A percentile compares a stretch with the other conserved stretches of the same genome.
These are phyloP conservation scores for Termitomyces sp. DNA, from an alignment of 768 basidiomycete genomes.

Conservation along the genomic window DNA sequence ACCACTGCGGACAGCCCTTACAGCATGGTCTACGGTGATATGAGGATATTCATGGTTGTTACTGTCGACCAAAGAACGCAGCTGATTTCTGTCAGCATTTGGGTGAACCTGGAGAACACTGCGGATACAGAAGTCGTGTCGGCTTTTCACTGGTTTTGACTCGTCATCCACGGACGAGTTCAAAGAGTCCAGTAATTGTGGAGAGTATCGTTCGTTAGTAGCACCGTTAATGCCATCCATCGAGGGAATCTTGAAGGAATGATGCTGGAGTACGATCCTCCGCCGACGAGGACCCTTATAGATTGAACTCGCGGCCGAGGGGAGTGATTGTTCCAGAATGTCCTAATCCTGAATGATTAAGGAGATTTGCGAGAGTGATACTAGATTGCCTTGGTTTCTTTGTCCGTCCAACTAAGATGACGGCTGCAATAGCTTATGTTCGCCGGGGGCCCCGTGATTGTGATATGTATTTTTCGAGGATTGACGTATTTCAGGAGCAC, in stretches of 20 bases:
- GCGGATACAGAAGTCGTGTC: background rate
- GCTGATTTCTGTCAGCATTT: background rate
- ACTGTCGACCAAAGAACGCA: background rate
- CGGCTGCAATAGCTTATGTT: background rate
- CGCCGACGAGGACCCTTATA: background rate
- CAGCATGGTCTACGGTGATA: background rate
- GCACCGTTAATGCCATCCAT: background rate
- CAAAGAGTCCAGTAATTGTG: background rate
- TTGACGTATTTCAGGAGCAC: background rate
- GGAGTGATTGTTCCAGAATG: background rate
- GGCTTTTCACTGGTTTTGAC: background rate
- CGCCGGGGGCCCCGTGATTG: background rate
- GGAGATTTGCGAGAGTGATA: background rate
- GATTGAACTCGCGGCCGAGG: background rate
- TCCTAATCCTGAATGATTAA: background rate
- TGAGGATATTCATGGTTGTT: background rate
- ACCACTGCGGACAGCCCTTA: background rate
- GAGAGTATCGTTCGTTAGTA: background rate
- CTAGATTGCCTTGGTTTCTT: background rate
- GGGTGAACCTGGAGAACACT: background rate
- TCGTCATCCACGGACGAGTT: background rate
- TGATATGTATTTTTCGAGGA: background rate
- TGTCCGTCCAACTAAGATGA: background rate
- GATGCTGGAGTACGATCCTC: background rate
- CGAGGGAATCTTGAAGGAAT: background rate